phyloP scores from a whole-genome alignment of 345 rosid species.

The Eucalyptus coolabah region DNA sequence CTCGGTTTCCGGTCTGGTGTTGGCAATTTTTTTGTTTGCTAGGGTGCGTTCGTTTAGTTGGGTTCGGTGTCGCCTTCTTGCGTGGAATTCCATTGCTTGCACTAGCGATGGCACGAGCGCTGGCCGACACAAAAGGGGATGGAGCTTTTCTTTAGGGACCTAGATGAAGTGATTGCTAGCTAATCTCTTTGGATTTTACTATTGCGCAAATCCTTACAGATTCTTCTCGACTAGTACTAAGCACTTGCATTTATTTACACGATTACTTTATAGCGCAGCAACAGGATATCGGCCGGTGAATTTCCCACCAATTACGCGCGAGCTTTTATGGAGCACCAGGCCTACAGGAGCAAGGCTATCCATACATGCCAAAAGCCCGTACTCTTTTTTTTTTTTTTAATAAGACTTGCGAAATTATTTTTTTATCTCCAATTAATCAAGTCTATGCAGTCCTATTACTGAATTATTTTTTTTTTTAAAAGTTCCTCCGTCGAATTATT shows the following conservation, averaged over 20 bases:
- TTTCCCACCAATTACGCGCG: background rate
- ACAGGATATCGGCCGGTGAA: background rate
- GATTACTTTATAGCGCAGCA: background rate
- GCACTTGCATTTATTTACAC: background rate
- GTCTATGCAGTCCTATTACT: background rate
- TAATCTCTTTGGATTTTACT: background rate
- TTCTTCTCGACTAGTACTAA: background rate
- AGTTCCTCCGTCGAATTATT: background rate
- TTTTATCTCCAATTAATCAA: background rate
- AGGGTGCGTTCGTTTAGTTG: background rate
- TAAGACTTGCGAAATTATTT: background rate
- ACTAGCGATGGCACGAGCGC: background rate
- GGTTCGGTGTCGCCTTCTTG: background rate
- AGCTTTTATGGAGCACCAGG: background rate
- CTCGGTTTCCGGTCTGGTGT: background rate
- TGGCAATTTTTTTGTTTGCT: background rate
- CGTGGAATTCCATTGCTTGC: background rate
- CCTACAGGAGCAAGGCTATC: background rate
- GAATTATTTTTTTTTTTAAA: background rate
- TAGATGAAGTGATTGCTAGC: background rate
- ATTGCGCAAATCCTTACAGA: background rate
- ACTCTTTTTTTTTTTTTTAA: background rate
- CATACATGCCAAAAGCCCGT: background rate
- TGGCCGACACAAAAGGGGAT: background rate
- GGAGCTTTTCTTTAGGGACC: background rate